Percentiles rank a stretch among this genome's conserved stretches.
These are phyloP conservation scores for Colletotrichum sp. DNA, from an alignment of 2,329 filamentous ascomycete genomes.

Conservation along the genomic window DNA sequence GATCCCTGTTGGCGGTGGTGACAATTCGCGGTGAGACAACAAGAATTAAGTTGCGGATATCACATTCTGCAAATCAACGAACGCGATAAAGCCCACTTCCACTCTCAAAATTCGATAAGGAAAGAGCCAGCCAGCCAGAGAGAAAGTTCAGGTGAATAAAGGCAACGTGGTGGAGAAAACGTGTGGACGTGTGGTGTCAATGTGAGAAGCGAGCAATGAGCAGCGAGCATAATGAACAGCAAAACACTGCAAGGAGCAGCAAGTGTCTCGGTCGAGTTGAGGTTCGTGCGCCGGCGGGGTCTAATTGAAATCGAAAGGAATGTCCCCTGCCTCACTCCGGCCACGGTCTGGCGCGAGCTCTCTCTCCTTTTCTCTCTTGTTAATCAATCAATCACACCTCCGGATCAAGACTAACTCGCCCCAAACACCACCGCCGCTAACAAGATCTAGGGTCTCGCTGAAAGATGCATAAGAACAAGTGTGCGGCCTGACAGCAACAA, in stretches of 20 bases:
- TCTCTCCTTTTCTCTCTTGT: not conserved
- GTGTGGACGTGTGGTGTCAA: not conserved
- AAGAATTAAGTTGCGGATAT: not conserved
- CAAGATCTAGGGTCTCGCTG: not conserved
- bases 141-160: not conserved
- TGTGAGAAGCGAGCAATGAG: not conserved
- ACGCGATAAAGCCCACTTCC: not conserved
- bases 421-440: not conserved
- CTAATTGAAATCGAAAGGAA: not conserved
- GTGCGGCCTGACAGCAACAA: not conserved
- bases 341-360: conserved; percentile 9
- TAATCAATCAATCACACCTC: not conserved
- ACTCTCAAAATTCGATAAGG: not conserved
- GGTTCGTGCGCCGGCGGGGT: conserved; percentile 7
- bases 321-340: not conserved
- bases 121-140: not conserved
- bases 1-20: not conserved
- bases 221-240: not conserved
- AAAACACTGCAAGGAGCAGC: not conserved
- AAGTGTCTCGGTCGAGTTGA: not conserved
- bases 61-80: not conserved
- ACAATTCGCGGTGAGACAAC: not conserved
- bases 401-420: conserved; percentile 12
- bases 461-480: not conserved
- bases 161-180: not conserved